Percentiles rank a stretch among this genome's conserved stretches.
phyloP scores from a whole-genome alignment of 202 grass and related monocot genomes.

The Zoysia matrella region DNA sequence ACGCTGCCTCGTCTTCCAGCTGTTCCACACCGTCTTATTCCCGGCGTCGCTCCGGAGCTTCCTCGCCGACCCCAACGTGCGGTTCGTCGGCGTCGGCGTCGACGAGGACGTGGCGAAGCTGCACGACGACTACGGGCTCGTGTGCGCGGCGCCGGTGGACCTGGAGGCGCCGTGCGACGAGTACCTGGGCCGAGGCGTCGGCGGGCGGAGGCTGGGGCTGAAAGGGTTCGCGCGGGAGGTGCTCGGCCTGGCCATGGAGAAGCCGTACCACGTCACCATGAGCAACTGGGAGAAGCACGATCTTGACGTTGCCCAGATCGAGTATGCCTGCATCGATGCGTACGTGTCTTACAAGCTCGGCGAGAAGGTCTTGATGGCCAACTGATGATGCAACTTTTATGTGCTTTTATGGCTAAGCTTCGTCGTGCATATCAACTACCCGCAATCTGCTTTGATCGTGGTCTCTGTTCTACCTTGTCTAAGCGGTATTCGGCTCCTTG shows the following conservation, averaged over 20 bases:
- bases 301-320: constrained; percentile 42
- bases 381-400: constrained; percentile 21
- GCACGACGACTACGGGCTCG: constrained; percentile 45
- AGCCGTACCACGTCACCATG: constrained; percentile 49
- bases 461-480: no score
- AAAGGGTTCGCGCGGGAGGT: constrained; percentile 56
- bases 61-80: constrained; percentile 49
- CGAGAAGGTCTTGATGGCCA: constrained; percentile 28
- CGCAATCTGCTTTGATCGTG: no score
- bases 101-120: constrained; percentile 53
- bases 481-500: no score
- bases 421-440: no score
- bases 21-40: constrained; percentile 45
- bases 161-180: constrained; percentile 38
- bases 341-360: constrained; percentile 72
- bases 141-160: constrained; percentile 38
- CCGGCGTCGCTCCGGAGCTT: constrained; percentile 43
- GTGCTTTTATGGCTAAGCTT: no score
- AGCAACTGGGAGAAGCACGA: constrained; percentile 64
- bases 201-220: constrained; percentile 33
- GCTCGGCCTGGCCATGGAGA: constrained; percentile 53
- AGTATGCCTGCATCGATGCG: constrained; percentile 61
- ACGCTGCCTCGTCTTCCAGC: constrained; percentile 63
- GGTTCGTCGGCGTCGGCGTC: constrained; percentile 57
- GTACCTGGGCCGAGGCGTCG: neutral